These are phyloP conservation scores for Trichophaea hybrida DNA, from an alignment of 2,329 filamentous ascomycete species.

Conservation along the genomic window DNA sequence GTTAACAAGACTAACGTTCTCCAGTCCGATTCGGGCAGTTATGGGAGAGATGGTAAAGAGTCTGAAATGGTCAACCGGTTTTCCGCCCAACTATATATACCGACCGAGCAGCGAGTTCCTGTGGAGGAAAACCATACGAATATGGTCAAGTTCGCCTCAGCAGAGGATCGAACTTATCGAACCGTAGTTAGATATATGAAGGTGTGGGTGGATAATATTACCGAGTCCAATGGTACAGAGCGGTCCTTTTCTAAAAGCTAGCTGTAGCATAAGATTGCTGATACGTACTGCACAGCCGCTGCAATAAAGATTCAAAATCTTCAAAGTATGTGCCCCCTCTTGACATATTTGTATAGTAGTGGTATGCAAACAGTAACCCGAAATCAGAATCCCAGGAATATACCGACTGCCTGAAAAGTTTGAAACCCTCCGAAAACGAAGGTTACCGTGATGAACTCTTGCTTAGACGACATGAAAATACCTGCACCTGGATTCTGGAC, in stretches of 20 bases:
- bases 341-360: background rate
- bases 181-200: constrained; percentile 1
- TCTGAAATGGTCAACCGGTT: background rate
- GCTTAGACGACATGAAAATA: background rate
- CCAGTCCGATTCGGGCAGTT: background rate
- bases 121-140: background rate
- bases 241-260: background rate
- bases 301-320: background rate
- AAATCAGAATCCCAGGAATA: background rate
- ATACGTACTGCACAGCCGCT: background rate
- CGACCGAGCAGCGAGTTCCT: background rate
- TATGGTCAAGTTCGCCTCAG: constrained; percentile 7
- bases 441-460: background rate
- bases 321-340: background rate
- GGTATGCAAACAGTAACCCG: background rate
- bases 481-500: constrained; percentile 3
- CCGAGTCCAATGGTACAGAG: background rate
- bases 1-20: background rate
- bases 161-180: background rate
- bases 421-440: background rate
- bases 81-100: background rate
- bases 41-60: constrained; percentile 6
- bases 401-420: background rate
- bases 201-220: background rate
- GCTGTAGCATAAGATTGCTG: background rate